Evolutionary conservation across 2,329 filamentous ascomycete genomes (phyloP), one percentile per base, ranked within the genome.

Genomic region (Arthroderma sp.): DNA sequence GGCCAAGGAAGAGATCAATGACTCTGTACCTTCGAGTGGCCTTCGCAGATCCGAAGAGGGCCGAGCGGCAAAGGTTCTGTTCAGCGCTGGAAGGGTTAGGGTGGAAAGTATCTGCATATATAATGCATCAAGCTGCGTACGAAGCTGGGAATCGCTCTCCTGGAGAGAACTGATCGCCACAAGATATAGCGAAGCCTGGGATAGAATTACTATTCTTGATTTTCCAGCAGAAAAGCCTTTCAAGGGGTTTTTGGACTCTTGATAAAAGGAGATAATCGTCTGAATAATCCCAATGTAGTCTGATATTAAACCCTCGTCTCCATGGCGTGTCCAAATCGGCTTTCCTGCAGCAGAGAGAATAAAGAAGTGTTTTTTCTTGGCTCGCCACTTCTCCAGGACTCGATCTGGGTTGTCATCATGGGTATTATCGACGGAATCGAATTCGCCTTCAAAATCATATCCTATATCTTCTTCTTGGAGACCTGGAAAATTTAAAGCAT

Each of bases 51-150:
- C 93, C 36, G 86, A 91, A n/a, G 89, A 95, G 5, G 91, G 89
- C 9, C 91, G 80, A 51, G 88, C 78, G 8, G 80, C 82, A 58
- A 98, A 98, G 48, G 96, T 84, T 55, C 82, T 84, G 41, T 80
- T 84, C 52, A 98, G 74, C 9, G 78, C 83, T 0, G 91, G 89
- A 6, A 98, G 72, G 0, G 91, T 98, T 48, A 98, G 68, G 0
- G 93, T 98, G 1, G 91, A 96, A 28, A 98, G 66, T 42, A 98
- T 95, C 63, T 98, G 91, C 85, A 94, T 96, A 62, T 98, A 98
- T 33, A 98, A 68, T 8, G 89, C 88, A 52, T 95, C 87, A 2
- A 98, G 76, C 61, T 98, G 91, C 15, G 80, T 76, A 44, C 85
- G 78, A 15, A 98, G 74, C 61, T 98, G 89, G 4, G 77, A 69